Evolutionary conservation across 441 rosid species (phyloP).

Genomic region (Eruca vesicaria): DNA sequence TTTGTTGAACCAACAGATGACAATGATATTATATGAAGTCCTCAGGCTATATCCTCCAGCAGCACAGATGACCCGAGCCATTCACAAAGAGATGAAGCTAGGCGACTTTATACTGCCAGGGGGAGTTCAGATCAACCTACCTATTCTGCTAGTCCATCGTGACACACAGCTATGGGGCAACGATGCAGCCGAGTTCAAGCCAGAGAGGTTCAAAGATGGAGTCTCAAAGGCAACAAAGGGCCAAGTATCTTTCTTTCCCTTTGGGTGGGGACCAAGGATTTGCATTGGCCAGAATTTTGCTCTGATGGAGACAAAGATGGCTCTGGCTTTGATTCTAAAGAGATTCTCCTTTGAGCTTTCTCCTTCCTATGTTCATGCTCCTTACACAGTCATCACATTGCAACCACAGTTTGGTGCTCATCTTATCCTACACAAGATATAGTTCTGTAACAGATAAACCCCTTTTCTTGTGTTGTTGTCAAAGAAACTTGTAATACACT

Average conservation of each 20-base stretch:
- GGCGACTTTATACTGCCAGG: background rate
- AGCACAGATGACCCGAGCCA: background rate
- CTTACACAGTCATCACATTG: background rate
- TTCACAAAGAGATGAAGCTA: background rate
- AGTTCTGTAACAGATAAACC: background rate
- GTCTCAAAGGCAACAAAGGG: background rate
- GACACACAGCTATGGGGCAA: background rate
- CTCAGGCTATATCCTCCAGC: conserved; percentile 44
- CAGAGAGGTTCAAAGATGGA: background rate
- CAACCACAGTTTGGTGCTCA: background rate
- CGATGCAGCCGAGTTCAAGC: background rate
- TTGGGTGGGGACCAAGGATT: conserved; percentile 82
- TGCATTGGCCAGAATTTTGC: conserved; percentile 89
- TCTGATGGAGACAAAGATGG: conserved; percentile 82
- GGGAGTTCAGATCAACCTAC: background rate
- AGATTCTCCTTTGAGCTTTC: background rate
- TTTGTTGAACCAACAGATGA: conserved; percentile 9
- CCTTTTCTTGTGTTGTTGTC: background rate
- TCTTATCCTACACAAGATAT: background rate
- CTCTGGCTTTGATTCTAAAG: background rate
- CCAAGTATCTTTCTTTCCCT: conserved; percentile 51
- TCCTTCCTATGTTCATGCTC: background rate
- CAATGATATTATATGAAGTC: conserved; percentile 41
- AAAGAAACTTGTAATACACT: background rate
- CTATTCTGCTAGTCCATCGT: background rate